A percentile compares a stretch with the other conserved stretches of the same genome.
These are phyloP conservation scores for Solanum microdontum DNA, from an alignment of 257 asterid species.

Conservation along the genomic window DNA sequence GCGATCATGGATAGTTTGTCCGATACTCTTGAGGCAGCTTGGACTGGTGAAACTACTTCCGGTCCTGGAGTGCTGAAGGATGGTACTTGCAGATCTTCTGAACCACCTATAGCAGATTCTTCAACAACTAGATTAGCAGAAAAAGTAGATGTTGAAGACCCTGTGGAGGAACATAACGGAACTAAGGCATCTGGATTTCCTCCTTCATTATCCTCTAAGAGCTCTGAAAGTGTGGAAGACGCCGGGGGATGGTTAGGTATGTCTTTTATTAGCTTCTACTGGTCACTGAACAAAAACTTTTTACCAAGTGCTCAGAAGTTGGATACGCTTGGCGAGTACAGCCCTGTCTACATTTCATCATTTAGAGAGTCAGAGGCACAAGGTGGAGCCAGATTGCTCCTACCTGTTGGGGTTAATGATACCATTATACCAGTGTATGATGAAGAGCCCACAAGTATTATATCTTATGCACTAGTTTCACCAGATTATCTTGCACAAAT, in stretches of 20 bases:
- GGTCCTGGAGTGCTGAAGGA: constrained; percentile 23
- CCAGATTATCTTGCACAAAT: constrained; percentile 46
- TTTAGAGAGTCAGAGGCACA: constrained; percentile 53
- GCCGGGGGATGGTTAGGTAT: constrained; percentile 54
- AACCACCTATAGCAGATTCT: constrained; percentile 28
- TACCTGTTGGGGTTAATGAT: constrained; percentile 60
- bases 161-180: constrained; percentile 24
- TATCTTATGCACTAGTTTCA: constrained; percentile 70
- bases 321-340: constrained; percentile 45
- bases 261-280: constrained; percentile 64
- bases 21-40: constrained; percentile 79
- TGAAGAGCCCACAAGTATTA: constrained; percentile 90
- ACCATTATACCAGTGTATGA: constrained; percentile 73
- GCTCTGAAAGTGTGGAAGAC: constrained; percentile 46
- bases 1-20: constrained; percentile 44
- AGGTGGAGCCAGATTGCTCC: constrained; percentile 65
- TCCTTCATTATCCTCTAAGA: constrained; percentile 27
- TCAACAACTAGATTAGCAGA: constrained; percentile 27
- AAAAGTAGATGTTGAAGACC: constrained; percentile 38
- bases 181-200: constrained; percentile 31
- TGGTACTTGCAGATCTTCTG: constrained; percentile 16
- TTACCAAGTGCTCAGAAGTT: constrained; percentile 43
- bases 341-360: constrained; percentile 63
- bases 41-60: constrained; percentile 71
- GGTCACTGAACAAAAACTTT: constrained; percentile 54